These are phyloP conservation scores for Diddensiella caesifluorescens DNA, from an alignment of 805 yeast genomes.

Conservation along the genomic window DNA sequence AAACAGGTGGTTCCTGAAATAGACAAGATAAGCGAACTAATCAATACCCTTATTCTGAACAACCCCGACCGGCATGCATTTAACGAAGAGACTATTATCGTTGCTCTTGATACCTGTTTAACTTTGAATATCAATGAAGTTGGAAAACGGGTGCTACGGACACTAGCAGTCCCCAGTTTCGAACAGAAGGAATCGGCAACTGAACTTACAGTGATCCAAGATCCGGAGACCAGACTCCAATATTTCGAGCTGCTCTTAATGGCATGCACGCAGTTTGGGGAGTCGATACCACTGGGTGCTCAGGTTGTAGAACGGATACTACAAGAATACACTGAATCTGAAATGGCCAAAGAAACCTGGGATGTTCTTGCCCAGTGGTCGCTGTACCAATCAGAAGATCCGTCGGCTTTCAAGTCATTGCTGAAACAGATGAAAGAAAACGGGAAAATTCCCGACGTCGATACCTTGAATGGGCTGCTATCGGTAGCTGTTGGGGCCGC, in stretches of 20 bases:
- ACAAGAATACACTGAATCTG: slow-evolving; percentile 4
- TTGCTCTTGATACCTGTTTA: slow-evolving; percentile 16
- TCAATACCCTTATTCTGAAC: slow-evolving; percentile 11
- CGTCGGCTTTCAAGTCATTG: slow-evolving; percentile 12
- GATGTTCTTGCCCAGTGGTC: slow-evolving; percentile 34
- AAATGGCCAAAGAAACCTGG: slow-evolving; percentile 31
- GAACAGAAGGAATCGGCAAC: slow-evolving; percentile 9
- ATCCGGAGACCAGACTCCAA: slow-evolving; percentile 19
- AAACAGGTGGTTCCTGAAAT: not conserved
- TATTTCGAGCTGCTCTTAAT: slow-evolving; percentile 27
- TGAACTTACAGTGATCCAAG: not conserved
- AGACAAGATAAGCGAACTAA: not conserved
- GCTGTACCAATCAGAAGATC: slow-evolving; percentile 22
- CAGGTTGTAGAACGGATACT: slow-evolving; percentile 6
- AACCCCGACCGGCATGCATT: slow-evolving; percentile 1
- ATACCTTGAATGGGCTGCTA: slow-evolving; percentile 25
- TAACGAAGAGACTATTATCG: slow-evolving; percentile 13
- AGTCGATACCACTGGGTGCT: slow-evolving; percentile 12
- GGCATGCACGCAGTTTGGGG: slow-evolving; percentile 26
- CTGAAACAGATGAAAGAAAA: slow-evolving; percentile 18
- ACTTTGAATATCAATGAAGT: slow-evolving; percentile 7
- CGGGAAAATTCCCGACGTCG: slow-evolving; percentile 23
- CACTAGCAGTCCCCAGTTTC: slow-evolving; percentile 11
- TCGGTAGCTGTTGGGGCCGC: slow-evolving; percentile 26
- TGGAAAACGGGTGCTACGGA: slow-evolving; percentile 14